These are phyloP conservation scores for Suhomyces terraborum DNA, from an alignment of 1,139 yeast genomes.

Conservation along the genomic window DNA sequence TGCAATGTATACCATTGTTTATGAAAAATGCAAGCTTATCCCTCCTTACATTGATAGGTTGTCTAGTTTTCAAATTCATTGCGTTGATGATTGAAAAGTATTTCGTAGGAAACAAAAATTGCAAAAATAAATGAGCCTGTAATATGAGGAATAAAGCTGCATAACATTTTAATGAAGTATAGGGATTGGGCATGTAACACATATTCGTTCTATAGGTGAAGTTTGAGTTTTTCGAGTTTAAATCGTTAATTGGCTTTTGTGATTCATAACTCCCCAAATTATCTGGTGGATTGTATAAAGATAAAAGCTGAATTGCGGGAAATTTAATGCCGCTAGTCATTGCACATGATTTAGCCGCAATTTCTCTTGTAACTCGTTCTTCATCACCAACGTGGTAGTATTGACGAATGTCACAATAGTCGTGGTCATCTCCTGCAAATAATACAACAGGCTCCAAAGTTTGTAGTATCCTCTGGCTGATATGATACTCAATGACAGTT, in stretches of 20 bases:
- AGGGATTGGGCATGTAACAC: slow-evolving; percentile 77
- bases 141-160: slow-evolving; percentile 18
- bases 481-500: slow-evolving; percentile 63
- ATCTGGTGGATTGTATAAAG: slow-evolving; percentile 56
- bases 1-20: slow-evolving; percentile 4
- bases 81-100: slow-evolving; percentile 1
- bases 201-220: slow-evolving; percentile 50
- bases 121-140: slow-evolving; percentile 10
- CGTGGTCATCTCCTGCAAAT: slow-evolving; percentile 96
- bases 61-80: background rate
- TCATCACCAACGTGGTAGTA: slow-evolving; percentile 39
- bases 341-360: slow-evolving; percentile 84
- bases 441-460: slow-evolving; percentile 63
- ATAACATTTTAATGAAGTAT: slow-evolving; percentile 49
- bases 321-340: slow-evolving; percentile 87
- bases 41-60: background rate
- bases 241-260: slow-evolving; percentile 15
- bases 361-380: slow-evolving; percentile 57
- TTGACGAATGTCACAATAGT: slow-evolving; percentile 81
- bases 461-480: slow-evolving; percentile 58
- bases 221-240: slow-evolving; percentile 6
- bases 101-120: slow-evolving; percentile 13
- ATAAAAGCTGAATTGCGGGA: slow-evolving; percentile 85
- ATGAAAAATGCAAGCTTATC: slow-evolving; percentile 4
- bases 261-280: background rate